Base-by-base conservation (phyloP, 352 stramenopile genomes). In the Phytophthora cajani region DNA sequence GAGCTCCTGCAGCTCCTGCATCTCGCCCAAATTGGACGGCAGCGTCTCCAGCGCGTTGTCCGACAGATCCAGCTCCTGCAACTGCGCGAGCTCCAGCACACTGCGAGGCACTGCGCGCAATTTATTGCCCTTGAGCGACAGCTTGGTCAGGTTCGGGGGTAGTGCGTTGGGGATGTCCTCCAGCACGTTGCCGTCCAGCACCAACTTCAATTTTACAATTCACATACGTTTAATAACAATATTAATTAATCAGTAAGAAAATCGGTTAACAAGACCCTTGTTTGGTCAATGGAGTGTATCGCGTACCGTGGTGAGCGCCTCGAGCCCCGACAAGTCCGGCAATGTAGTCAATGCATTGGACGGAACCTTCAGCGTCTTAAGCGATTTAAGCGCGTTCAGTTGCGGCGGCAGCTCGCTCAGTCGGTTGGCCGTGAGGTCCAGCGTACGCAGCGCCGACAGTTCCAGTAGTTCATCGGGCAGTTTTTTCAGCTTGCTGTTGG, bases 351-450 rank as follows among this genome's bases (percentile, higher is more conserved):
- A 64, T 40, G 71, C 68, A 54, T 96, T 96, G 33, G 64, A 79
- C 42, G 85, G 67, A 1, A 92, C 52, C 55, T 95, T 96, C 49
- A 96, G 83, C 59, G 78, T 93, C 74, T 91, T 91, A 53, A 96
- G 77, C 36, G 70, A 68, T 50, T 64, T 70, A 19, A 94, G 73
- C 17, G 62, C 30, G 33, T 55, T 78, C 11, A 93, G 5, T 23
- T 75, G 44, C 16, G 58, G 11, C 8, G 87, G 84, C 14, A 96
- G 60, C 32, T 87, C 76, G 14, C 64, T 77, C 21, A 96, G 62
- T 17, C 80, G 77, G 67, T 96, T 96, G 57, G 78, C 67, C 3
- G 81, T 89, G 14, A 96, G 72, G 71, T 96, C 89, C 51, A 96
- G 71, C 46, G 80, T 89, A 36, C 87, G 85, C 64, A 96, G 62